Evolutionary conservation across 768 basidiomycete genomes (phyloP).

Genomic region (Gautieria morchelliformis): DNA sequence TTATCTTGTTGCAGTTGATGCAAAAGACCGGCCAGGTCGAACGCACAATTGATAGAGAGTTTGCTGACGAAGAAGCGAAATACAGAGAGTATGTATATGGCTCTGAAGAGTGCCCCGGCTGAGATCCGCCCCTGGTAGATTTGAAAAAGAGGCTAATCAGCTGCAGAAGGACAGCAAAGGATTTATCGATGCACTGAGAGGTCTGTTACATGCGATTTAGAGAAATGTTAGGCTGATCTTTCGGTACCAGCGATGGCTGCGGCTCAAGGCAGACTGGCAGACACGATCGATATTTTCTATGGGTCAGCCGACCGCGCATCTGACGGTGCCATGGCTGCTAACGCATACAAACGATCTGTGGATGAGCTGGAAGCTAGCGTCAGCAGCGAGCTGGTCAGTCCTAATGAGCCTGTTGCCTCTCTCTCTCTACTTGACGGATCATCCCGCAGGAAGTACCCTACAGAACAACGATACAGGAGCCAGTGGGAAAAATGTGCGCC

Average conservation of each 20-base stretch:
- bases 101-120: background rate
- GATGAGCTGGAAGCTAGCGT: slow-evolving; percentile 87
- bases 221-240: background rate
- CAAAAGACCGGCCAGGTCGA: slow-evolving; percentile 99
- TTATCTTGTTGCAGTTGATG: slow-evolving; percentile 48
- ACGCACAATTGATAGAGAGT: slow-evolving; percentile 89
- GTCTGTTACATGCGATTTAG: slow-evolving; percentile 31
- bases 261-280: slow-evolving; percentile 87
- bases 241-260: slow-evolving; percentile 80
- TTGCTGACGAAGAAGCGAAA: slow-evolving; percentile 84
- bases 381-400: slow-evolving; percentile 73
- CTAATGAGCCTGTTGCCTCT: background rate
- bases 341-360: slow-evolving; percentile 91
- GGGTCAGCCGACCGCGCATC: slow-evolving; percentile 72
- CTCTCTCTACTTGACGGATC: background rate
- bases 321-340: slow-evolving; percentile 93
- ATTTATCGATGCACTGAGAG: slow-evolving; percentile 90
- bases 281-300: slow-evolving; percentile 91
- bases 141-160: slow-evolving; percentile 91
- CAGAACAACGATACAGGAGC: slow-evolving; percentile 90
- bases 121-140: slow-evolving; percentile 36
- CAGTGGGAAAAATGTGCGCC: slow-evolving; percentile 91
- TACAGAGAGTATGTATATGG: slow-evolving; percentile 66
- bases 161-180: slow-evolving; percentile 94
- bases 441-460: slow-evolving; percentile 76